Base-by-base conservation (phyloP, 1,284 basidiomycete species). In the Abortiporus biennis region DNA sequence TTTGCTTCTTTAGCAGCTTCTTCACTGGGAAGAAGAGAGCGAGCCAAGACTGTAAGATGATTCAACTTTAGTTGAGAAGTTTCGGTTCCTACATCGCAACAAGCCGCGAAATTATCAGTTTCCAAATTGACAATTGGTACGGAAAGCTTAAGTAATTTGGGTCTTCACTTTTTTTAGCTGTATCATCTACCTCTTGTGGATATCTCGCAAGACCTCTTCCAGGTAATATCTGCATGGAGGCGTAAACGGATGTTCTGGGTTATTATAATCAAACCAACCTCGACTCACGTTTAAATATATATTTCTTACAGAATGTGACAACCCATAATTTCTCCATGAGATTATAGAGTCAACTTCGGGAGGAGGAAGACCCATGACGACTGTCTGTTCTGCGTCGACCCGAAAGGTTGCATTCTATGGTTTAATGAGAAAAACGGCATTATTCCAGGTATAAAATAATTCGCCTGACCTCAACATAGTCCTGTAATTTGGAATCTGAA, bases 331-430 rank as follows among this genome's bases (percentile, higher is more conserved):
- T 22, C 74, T 58, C 19, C 47, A 62, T 3, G 66, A 67, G 30
- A 55, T 29, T 59, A 63, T 63, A n/a, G 47, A 52, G n/a, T 68
- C 57, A 2, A 58, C 43, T 34, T 63, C 63, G 1, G 65, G 68
- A 2, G 63, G 63, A 24, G 74, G 74, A 3, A 77, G 52, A 9
- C 73, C 74, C 47, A 77, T 63, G 13, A 76, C 59, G 6, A 75
- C 56, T 4, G 65, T 66, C 21, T 65, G 63, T n/a, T 65, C 62
- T 1, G 54, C 64, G 44, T 70, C 67, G 4, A 76, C 59, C 16
- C 68, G 57, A 42, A 66, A 70, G 15, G 61, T 66, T 2, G 75
- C 65, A 38, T 61, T 57, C 74, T 76, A n/a, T 15, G 13, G n/a
- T n/a, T n/a, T n/a, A 17, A n/a, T 36, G 13, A 2, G 6, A 39